Evolutionary conservation across 2,329 filamentous ascomycete genomes (phyloP), one percentile per base, ranked within the genome.

Genomic region (Aureobasidium zeae): DNA sequence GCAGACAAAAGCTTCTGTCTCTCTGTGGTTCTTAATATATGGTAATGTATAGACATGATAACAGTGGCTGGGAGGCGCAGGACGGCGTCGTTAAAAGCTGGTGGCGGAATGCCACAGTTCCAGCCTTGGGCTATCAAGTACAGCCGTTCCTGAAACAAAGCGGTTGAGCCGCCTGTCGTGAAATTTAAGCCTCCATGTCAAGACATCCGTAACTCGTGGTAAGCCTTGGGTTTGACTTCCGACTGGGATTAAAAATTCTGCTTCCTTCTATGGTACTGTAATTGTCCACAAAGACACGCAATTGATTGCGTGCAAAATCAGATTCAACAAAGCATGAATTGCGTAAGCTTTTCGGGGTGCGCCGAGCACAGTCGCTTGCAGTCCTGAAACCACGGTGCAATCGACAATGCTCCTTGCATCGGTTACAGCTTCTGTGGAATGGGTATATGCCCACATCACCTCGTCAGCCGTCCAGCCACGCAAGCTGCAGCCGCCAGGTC

Each of bases 401-500:
- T 41, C 37, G 28, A 41, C 37, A 41, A 28, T 26, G 37, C 32
- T 41, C 37, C 37, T 41, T 32, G 37, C 37, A 16, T 41, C 20
- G 20, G 28, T 20, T 41, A 25, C 10, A 41, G 37, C 37, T 25
- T 32, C 20, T 41, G 19, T 26, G 37, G 37, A 31, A 31, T 41
- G 37, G 15, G 25, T 17, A 10, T 20, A 41, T 41, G 37, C 37
- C 31, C 37, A 26, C 31, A 41, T 41, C 15, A 28, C 28, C 22
- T 25, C 19, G 37, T 41, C 32, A 28, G 26, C 37, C 37, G 33
- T 30, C 39, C 39, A 43, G 39, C 39, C 39, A 43, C 39, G 22
- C 30, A 30, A 32, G n/a, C 33, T 43, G 30, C 30, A 34, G 21
- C n/a, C 29, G 12, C 16, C 29, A 4, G 21, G 21, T n/a, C 26